phyloP scores from a whole-genome alignment of 2,329 filamentous ascomycete species.

The Dactylellina drechsleri region DNA sequence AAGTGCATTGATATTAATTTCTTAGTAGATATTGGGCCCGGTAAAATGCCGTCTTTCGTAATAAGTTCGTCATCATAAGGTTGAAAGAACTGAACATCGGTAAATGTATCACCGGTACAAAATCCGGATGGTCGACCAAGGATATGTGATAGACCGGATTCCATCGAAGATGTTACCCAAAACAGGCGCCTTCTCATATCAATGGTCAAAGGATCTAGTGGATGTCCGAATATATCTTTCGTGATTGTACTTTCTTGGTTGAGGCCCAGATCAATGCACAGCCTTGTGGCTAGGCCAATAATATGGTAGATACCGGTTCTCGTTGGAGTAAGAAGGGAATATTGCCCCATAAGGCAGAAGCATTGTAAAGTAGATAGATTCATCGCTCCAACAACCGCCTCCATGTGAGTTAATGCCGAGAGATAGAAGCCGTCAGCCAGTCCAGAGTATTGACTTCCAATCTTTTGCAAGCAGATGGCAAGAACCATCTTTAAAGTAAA shows the following conservation, averaged over 20 bases:
- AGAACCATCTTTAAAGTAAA: slow-evolving; percentile 91
- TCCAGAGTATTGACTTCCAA: slow-evolving; percentile 83
- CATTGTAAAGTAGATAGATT: slow-evolving; percentile 91
- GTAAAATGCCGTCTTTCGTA: slow-evolving; percentile 76
- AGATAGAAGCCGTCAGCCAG: slow-evolving; percentile 95
- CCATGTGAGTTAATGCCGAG: slow-evolving; percentile 83
- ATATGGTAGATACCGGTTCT: slow-evolving; percentile 91
- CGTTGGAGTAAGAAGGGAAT: slow-evolving; percentile 91
- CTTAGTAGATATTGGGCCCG: slow-evolving; percentile 76
- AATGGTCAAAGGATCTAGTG: slow-evolving; percentile 76
- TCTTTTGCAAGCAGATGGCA: slow-evolving; percentile 92
- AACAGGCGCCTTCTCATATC: slow-evolving; percentile 89
- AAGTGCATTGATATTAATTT: slow-evolving; percentile 93
- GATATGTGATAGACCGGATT: slow-evolving; percentile 83
- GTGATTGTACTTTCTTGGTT: slow-evolving; percentile 89
- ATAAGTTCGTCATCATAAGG: slow-evolving; percentile 85
- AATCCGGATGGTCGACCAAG: slow-evolving; percentile 89
- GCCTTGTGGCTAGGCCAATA: slow-evolving; percentile 83
- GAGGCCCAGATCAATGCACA: slow-evolving; percentile 88
- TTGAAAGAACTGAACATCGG: slow-evolving; percentile 87
- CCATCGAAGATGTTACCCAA: slow-evolving; percentile 89
- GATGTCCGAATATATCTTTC: slow-evolving; percentile 69
- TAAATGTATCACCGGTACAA: slow-evolving; percentile 80
- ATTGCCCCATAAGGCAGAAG: slow-evolving; percentile 84
- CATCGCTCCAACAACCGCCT: slow-evolving; percentile 85